These are phyloP conservation scores for Aspergillus avenaceus DNA, from an alignment of 495 filamentous ascomycete genomes.

Conservation along the genomic window DNA sequence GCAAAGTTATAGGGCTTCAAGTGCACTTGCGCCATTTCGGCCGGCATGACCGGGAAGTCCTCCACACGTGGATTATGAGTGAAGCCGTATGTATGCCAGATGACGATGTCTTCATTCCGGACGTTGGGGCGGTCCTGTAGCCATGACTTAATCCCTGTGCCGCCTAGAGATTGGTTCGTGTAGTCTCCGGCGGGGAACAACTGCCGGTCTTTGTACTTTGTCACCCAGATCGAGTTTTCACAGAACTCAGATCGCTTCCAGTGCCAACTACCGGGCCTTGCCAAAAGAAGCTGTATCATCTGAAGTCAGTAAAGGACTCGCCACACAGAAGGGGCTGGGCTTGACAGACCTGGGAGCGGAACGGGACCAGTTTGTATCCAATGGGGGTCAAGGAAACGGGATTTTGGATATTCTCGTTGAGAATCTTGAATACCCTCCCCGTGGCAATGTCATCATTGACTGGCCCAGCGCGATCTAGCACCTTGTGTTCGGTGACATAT, in stretches of 20 bases:
- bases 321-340: no score
- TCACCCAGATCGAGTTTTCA: no score
- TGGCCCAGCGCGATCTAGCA: not conserved
- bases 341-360: no score
- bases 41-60: slow-evolving; percentile 56
- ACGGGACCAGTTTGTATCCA: no score
- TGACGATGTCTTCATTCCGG: slow-evolving; percentile 30
- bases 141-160: slow-evolving; percentile 21
- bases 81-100: slow-evolving; percentile 42
- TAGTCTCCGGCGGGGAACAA: slow-evolving; percentile 52
- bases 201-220: no score
- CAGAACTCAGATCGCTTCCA: no score
- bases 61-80: slow-evolving; percentile 49
- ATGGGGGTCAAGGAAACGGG: no score
- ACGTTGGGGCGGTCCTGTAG: slow-evolving; percentile 22
- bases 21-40: slow-evolving; percentile 1
- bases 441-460: not conserved
- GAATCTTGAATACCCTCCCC: not conserved
- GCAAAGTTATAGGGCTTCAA: not conserved
- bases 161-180: slow-evolving; percentile 67
- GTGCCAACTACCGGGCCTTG: no score
- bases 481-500: not conserved
- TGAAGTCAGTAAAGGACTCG: no score
- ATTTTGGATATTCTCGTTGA: no score
- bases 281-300: no score